Conservation (phyloP, 116 monocot species). For the Phalaenopsis hybrid region DNA sequence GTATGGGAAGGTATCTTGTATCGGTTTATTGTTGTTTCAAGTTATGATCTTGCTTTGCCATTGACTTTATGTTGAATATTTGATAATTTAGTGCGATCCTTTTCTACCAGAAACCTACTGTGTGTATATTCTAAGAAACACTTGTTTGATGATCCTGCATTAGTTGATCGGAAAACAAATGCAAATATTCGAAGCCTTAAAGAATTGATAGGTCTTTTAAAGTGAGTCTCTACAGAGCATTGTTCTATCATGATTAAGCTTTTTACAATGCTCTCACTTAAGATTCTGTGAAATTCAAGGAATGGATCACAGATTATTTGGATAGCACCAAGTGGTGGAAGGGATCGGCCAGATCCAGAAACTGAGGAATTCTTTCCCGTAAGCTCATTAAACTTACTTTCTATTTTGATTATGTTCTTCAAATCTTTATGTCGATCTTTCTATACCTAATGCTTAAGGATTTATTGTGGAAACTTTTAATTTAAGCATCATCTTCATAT, state of each 20-base stretch:
- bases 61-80: neutral
- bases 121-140: slow-evolving; percentile 99
- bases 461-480: neutral
- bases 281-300: slow-evolving; percentile 28
- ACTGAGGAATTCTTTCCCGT: slow-evolving; percentile 86
- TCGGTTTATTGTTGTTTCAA: slow-evolving; percentile 5
- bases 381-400: slow-evolving; percentile 18
- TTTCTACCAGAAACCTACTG: slow-evolving; percentile 69
- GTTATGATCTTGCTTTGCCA: neutral
- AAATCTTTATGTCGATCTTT: neutral
- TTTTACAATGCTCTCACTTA: neutral
- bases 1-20: slow-evolving; percentile 85
- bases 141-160: slow-evolving; percentile 85
- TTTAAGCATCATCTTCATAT: neutral
- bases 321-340: slow-evolving; percentile 99
- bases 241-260: neutral
- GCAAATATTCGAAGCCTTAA: slow-evolving; percentile 88
- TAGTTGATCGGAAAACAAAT: slow-evolving; percentile 73
- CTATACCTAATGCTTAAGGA: neutral
- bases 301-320: slow-evolving; percentile 86
- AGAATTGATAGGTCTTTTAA: slow-evolving; percentile 79
- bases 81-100: slow-evolving; percentile 8
- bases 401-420: neutral
- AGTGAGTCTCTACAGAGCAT: slow-evolving; percentile 22
- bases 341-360: slow-evolving; percentile 74